Evolutionary conservation across 345 rosid species (phyloP), one percentile per base, ranked within the genome.

Genomic region (Rhizophora apiculata): DNA sequence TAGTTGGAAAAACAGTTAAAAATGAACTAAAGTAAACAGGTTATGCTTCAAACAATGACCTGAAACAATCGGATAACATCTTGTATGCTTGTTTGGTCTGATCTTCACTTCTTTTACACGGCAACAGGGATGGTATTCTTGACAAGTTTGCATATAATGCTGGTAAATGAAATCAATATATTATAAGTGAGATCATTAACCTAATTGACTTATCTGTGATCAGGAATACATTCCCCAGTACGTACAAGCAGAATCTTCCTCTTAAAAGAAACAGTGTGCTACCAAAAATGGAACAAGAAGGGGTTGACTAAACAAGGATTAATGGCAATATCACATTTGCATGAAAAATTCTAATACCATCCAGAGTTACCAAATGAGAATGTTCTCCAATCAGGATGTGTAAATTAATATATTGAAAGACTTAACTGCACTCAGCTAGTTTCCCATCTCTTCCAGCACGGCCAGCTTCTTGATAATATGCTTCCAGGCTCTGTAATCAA

Each of bases 361-460:
- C 27, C 51, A 27, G 57, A 77, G 72, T 3, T 1, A 31, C 48
- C 32, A 32, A 62, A 65, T 27, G 27, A 39, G 5, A 46, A 4
- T 16, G 27, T 48, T 52, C 9, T 53, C 16, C 26, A 24, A 53
- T 20, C 16, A 57, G 34, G 34, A 51, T 29, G 27, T 29, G 13
- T 30, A 15, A 6, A 55, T 16, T n/a, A 53, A n/a, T 7, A 4
- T 19, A n/a, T 32, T 8, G 43, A 72, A 63, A 27, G 64, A 67
- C 58, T 96, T 82, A 74, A 90, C 98, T 77, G 66, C 98, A 93
- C 64, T 90, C 90, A 53, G 98, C 89, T 71, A 83, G 74, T 74
- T 89, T 82, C 31, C 97, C 97, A 78, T 93, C 98, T 75, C 98
- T 87, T 84, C 98, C 96, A 76, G 96, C 95, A 81, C 98, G 96